phyloP scores from a whole-genome alignment of 371 early-diverging fungal genomes.

The Rhizopus sp. region DNA sequence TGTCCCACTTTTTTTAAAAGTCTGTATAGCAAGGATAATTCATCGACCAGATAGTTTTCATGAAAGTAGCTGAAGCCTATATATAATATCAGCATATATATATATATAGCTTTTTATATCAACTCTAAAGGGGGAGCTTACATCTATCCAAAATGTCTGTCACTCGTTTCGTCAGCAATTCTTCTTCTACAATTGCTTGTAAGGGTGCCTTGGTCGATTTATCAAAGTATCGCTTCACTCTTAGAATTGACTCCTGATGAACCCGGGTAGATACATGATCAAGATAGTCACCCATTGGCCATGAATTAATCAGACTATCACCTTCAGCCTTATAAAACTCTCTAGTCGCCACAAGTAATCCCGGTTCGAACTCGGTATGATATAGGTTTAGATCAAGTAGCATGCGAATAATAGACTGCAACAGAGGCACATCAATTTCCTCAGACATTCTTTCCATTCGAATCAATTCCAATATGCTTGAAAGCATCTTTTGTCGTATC shows the following conservation, averaged over 20 bases:
- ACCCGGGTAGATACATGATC: constrained; percentile 68
- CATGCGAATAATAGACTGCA: constrained; percentile 75
- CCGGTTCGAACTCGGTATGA: constrained; percentile 66
- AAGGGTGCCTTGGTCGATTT: constrained; percentile 74
- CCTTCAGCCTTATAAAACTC: constrained; percentile 75
- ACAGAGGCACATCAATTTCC: constrained; percentile 25
- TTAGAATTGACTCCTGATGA: constrained; percentile 68
- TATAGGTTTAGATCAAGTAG: constrained; percentile 80
- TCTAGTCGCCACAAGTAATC: constrained; percentile 64
- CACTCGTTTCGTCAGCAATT: constrained; percentile 68
- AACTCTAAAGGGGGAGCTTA: constrained; percentile 20
- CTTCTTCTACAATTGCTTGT: constrained; percentile 65
- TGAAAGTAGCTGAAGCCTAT: constrained; percentile 68
- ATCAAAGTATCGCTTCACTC: constrained; percentile 70
- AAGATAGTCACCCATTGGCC: constrained; percentile 69
- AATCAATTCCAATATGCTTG: constrained; percentile 58
- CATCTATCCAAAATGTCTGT: constrained; percentile 68
- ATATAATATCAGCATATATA: not conserved
- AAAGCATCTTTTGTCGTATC: constrained; percentile 57
- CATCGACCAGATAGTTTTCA: constrained; percentile 55
- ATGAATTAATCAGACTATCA: constrained; percentile 47
- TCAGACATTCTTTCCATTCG: constrained; percentile 49
- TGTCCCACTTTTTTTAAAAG: constrained; percentile 38
- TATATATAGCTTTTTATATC: not conserved
- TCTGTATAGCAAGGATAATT: constrained; percentile 63